These are phyloP conservation scores for Xylaria sp. DNA, from an alignment of 2,329 filamentous ascomycete genomes.

Conservation along the genomic window DNA sequence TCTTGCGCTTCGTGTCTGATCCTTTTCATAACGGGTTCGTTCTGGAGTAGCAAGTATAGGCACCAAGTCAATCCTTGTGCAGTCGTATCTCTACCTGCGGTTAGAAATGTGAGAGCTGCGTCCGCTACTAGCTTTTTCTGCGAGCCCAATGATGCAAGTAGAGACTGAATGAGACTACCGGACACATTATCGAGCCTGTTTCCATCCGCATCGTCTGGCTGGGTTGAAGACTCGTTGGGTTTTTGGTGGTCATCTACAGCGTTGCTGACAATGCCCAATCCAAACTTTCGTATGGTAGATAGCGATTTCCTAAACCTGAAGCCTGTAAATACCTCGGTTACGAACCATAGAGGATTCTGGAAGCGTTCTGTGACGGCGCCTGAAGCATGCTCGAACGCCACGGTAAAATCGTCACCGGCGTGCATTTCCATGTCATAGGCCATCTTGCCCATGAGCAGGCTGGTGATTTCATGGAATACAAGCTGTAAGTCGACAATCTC, in stretches of 20 bases:
- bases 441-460: conserved; percentile 74
- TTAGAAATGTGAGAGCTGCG: conserved; percentile 73
- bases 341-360: conserved; percentile 71
- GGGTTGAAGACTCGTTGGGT: background rate
- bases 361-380: conserved; percentile 70
- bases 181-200: conserved; percentile 30
- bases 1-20: conserved; percentile 57
- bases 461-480: conserved; percentile 73
- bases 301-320: conserved; percentile 61
- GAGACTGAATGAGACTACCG: conserved; percentile 67
- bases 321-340: conserved; percentile 67
- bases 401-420: conserved; percentile 67
- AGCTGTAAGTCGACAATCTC: conserved; percentile 64
- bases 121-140: conserved; percentile 69
- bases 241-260: conserved; percentile 50
- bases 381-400: conserved; percentile 71
- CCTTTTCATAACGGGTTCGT: conserved; percentile 55
- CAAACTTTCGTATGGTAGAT: conserved; percentile 63
- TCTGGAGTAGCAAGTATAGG: conserved; percentile 68
- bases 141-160: conserved; percentile 65
- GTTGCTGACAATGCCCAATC: conserved; percentile 66
- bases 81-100: conserved; percentile 72
- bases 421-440: conserved; percentile 77
- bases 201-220: conserved; percentile 26
- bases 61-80: conserved; percentile 74